A percentile compares a stretch with the other conserved stretches of the same genome.
These are phyloP conservation scores for Stachybotrys elegans DNA, from an alignment of 2,329 filamentous ascomycete genomes.

Conservation along the genomic window DNA sequence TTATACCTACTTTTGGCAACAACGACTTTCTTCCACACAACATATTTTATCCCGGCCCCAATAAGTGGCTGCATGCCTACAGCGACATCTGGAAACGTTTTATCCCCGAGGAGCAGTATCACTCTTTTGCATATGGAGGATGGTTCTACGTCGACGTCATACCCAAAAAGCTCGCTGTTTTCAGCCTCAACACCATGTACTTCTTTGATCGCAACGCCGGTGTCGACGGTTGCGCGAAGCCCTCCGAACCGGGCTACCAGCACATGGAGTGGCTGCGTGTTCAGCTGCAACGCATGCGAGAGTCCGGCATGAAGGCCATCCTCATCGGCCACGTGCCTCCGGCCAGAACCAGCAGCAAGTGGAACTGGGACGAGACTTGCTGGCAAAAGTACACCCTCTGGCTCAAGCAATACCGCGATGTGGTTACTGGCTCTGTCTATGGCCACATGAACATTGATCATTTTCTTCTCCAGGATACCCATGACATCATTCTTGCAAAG, in stretches of 20 bases:
- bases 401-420: slow-evolving; percentile 85
- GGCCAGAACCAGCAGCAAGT: slow-evolving; percentile 77
- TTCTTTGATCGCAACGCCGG: slow-evolving; percentile 91
- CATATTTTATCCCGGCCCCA: slow-evolving; percentile 80
- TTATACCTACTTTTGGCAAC: slow-evolving; percentile 90
- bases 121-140: slow-evolving; percentile 85
- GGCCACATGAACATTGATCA: slow-evolving; percentile 99
- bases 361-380: slow-evolving; percentile 91
- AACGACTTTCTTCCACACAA: slow-evolving; percentile 98
- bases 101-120: slow-evolving; percentile 86
- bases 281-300: slow-evolving; percentile 77
- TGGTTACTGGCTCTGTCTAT: slow-evolving; percentile 73
- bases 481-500: slow-evolving; percentile 58
- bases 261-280: slow-evolving; percentile 95
- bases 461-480: slow-evolving; percentile 84
- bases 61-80: slow-evolving; percentile 77
- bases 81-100: slow-evolving; percentile 76
- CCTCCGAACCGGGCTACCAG: slow-evolving; percentile 81
- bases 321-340: slow-evolving; percentile 92
- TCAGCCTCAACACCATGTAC: slow-evolving; percentile 94
- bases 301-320: slow-evolving; percentile 88
- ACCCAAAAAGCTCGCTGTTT: slow-evolving; percentile 75
- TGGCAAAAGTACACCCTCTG: slow-evolving; percentile 97
- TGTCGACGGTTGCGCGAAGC: slow-evolving; percentile 80
- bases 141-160: slow-evolving; percentile 96